Evolutionary conservation across 2,329 filamentous ascomycete species (phyloP).

Genomic region (Diaporthe sp.): DNA sequence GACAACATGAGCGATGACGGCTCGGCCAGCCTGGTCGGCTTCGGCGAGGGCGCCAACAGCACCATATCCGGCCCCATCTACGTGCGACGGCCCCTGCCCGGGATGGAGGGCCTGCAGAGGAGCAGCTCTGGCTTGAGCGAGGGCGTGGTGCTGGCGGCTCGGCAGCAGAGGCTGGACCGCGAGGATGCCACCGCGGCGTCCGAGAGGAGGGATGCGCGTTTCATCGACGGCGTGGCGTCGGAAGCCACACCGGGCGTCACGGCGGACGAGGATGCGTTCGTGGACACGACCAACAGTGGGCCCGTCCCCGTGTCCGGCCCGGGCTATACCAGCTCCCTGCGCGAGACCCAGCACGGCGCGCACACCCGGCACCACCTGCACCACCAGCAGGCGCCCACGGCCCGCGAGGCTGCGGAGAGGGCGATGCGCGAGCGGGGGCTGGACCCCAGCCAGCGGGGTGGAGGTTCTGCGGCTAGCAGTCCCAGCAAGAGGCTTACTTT

Average conservation of each 20-base stretch:
- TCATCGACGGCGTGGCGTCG: conserved; percentile 73
- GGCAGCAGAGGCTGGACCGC: conserved; percentile 45
- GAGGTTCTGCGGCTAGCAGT: conserved; percentile 52
- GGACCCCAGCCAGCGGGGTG: conserved; percentile 59
- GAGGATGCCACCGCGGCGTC: conserved; percentile 54
- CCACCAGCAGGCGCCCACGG: conserved; percentile 43
- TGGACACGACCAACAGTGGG: conserved; percentile 72
- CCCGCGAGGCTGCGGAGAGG: conserved; percentile 70
- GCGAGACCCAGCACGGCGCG: conserved; percentile 45
- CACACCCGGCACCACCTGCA: conserved; percentile 40
- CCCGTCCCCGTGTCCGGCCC: conserved; percentile 59
- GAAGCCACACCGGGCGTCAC: conserved; percentile 58
- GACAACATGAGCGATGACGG: conserved; percentile 89
- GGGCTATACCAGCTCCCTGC: conserved; percentile 49
- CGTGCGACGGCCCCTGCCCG: conserved; percentile 60
- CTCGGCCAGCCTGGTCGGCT: conserved; percentile 85
- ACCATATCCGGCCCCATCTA: conserved; percentile 84
- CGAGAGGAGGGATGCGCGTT: conserved; percentile 69
- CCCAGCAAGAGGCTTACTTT: conserved; percentile 67
- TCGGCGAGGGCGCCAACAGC: conserved; percentile 90
- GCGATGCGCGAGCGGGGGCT: conserved; percentile 68
- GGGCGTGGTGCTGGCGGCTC: conserved; percentile 44
- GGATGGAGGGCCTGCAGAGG: conserved; percentile 56
- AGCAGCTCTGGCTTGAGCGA: conserved; percentile 65
- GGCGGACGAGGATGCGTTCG: conserved; percentile 62